Evolutionary conservation across 164 flowering plant species (phyloP).

Genomic region (Saururus chinensis): DNA sequence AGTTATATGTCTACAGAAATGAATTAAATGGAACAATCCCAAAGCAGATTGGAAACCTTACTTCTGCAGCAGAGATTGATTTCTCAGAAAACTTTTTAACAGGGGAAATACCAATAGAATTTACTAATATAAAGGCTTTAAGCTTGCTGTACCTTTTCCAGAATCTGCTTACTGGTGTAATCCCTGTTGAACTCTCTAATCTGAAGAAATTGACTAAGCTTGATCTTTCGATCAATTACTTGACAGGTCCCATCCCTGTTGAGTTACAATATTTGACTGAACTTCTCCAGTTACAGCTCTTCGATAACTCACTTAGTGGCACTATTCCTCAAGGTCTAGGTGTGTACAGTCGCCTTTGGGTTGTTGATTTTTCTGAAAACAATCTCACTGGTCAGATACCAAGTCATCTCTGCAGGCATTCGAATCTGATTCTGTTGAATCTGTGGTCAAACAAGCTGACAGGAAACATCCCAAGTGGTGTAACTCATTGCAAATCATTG

Average conservation of each 20-base stretch:
- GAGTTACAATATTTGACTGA: slow-evolving; percentile 55
- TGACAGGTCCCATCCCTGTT: slow-evolving; percentile 69
- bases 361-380: slow-evolving; percentile 77
- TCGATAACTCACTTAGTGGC: slow-evolving; percentile 60
- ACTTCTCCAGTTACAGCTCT: slow-evolving; percentile 66
- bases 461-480: slow-evolving; percentile 66
- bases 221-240: slow-evolving; percentile 74
- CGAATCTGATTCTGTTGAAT: slow-evolving; percentile 56
- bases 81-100: slow-evolving; percentile 70
- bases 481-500: slow-evolving; percentile 53
- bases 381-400: slow-evolving; percentile 67
- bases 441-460: slow-evolving; percentile 59
- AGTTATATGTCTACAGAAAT: slow-evolving; percentile 72
- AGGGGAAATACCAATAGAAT: slow-evolving; percentile 73
- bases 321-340: slow-evolving; percentile 77
- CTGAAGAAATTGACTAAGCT: slow-evolving; percentile 58
- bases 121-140: slow-evolving; percentile 49
- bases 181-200: slow-evolving; percentile 58
- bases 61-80: slow-evolving; percentile 59
- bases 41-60: slow-evolving; percentile 71
- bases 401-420: slow-evolving; percentile 46
- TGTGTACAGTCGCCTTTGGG: slow-evolving; percentile 63
- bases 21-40: slow-evolving; percentile 77
- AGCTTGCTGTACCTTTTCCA: slow-evolving; percentile 58
- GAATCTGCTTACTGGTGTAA: slow-evolving; percentile 69